Evolutionary conservation across 2,329 filamentous ascomycete genomes (phyloP), one percentile per base, ranked within the genome.

Genomic region (Ceratocystiopsis sp.): DNA sequence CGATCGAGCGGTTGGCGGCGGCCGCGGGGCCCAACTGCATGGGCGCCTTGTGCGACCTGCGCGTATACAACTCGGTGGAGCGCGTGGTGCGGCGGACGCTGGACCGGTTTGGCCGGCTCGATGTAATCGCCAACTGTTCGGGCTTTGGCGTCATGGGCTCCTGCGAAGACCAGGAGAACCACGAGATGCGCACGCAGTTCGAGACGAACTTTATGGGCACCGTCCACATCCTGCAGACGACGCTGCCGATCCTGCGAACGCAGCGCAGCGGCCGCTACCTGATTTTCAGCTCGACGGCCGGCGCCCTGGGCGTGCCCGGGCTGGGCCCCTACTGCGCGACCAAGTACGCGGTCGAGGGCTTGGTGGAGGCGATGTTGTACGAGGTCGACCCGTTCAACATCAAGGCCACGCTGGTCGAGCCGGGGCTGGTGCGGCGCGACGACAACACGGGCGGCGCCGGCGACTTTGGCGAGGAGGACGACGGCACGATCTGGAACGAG

Each of bases 141-240:
- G 89, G 89, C 15, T 95, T 94, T 61, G 89, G 87, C 42, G 86
- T 98, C 43, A 93, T 96, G 52, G 89, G 85, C 25, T 80, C 89
- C 1, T 95, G 87, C 61, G 91, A 96, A 62, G 91, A 96, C 61
- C 91, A 96, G 63, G 86, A 95, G 59, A 85, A 94, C 57, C 80
- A 86, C 59, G 91, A 96, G 57, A 74, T 96, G 52, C 82, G 86
- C 46, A 89, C 93, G 55, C 91, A 96, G 60, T 95, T 96, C 62
- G 85, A 93, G 66, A 95, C 87, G 18, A 98, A 98, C 61, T 94
- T 95, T 61, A 89, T 93, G 69, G 91, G 91, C 43, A 93, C 86
- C 0, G 62, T 96, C 46, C 83, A 96, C 61, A 94, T 98, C 53
- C 80, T 96, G 46, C 86, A 95, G 58, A 67, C 84, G 17, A 87